Base-by-base conservation (phyloP, 1,284 basidiomycete genomes). In the Salmacisia buchloeana region DNA sequence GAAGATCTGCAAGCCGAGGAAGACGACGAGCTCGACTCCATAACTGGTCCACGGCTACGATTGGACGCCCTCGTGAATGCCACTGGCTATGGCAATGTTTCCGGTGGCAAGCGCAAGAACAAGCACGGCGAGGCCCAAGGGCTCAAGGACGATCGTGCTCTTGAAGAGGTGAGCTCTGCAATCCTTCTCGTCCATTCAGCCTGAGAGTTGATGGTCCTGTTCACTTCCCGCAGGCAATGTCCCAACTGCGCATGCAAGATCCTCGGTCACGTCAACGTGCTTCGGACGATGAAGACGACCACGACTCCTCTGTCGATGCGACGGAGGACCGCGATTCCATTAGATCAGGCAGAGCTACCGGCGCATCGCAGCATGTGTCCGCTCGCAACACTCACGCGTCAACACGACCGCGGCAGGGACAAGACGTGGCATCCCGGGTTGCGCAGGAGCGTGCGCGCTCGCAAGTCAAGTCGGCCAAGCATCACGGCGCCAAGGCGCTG, bases 21-120 rank as follows among this genome's bases (percentile, higher is more conserved):
- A 21, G 60, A 64, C 4, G 46, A 64, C 33, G 58, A 43, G 25
- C 13, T 33, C 2, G 29, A 58, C 23, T 23, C 59, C 21, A 31
- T 27, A 34, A 39, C 43, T 21, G 29, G 41, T 7, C 63, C 59
- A 9, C 63, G 64, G 12, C 52, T 70, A 10, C 68, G 71, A 31
- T 65, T 79, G 15, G 77, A 79, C 38, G 64, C 70, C 1, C 64
- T 75, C 2, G 70, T 72, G 4, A 70, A 70, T 27, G 77, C 77
- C 2, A 77, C 74, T 61, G 77, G 77, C 1, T 77, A 71, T 34
- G 66, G 71, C 6, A 69, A 61, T 9, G 38, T 61, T 29, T 66
- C 66, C 1, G 49, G 49, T 7, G 25, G 38, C 15, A 39, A 39
- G 39, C 23, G 58, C 23, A 45, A 23, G 39, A 29, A 33, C 13